Conservation (phyloP, 148 eudicot species). For the Chenopodium berlandieri region DNA sequence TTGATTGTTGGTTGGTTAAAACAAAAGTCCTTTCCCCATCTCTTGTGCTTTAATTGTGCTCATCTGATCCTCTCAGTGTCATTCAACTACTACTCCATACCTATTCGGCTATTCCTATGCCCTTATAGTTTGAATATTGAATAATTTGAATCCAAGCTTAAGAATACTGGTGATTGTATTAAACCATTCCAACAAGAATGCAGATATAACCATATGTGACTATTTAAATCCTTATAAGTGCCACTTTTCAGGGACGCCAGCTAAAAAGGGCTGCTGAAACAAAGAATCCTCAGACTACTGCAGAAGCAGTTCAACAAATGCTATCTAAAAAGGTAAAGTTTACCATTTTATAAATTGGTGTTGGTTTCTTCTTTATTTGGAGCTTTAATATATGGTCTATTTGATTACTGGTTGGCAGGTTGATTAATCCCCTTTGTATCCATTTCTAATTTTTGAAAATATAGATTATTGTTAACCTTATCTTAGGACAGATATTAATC, state of each 20-base stretch:
- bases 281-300: conserved; percentile 55
- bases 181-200: background rate
- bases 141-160: background rate
- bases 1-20: too few relatives aligned
- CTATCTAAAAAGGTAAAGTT: conserved; percentile 53
- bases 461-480: background rate
- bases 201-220: background rate
- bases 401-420: background rate
- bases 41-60: background rate
- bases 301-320: conserved; percentile 60
- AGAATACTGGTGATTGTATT: background rate
- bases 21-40: background rate
- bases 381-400: background rate
- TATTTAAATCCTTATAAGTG: background rate
- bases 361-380: background rate
- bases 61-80: background rate
- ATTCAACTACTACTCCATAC: too few relatives aligned
- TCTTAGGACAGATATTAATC: background rate
- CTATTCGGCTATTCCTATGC: too few relatives aligned
- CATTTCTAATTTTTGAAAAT: background rate
- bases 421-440: background rate
- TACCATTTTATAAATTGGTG: background rate
- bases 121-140: background rate
- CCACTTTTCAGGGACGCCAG: conserved; percentile 51
- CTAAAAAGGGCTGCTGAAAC: conserved; percentile 59